These are phyloP conservation scores for Colletotrichum tofieldiae DNA, from an alignment of 2,329 filamentous ascomycete genomes.

Conservation along the genomic window DNA sequence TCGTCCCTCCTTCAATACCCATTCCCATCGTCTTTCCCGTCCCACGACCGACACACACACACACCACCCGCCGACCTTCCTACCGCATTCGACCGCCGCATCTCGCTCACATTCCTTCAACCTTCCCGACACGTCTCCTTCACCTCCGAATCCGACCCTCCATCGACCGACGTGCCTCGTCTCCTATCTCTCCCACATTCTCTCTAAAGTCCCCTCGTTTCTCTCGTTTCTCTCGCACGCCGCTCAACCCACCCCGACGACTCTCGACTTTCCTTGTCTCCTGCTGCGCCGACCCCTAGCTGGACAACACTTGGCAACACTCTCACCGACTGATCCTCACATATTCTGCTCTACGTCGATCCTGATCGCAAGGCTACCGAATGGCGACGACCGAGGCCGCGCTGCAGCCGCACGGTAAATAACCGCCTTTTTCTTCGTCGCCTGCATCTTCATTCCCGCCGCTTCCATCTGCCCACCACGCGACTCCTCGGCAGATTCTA, in stretches of 20 bases:
- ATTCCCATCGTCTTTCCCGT: conserved; percentile 2
- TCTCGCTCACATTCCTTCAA: conserved; percentile 18
- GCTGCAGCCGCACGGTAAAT: conserved; percentile 45
- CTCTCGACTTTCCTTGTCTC: neutral
- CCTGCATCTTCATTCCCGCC: neutral
- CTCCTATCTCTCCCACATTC: neutral
- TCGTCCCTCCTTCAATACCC: conserved; percentile 13
- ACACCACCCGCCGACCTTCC: neutral
- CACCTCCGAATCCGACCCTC: conserved; percentile 14
- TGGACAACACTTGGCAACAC: neutral
- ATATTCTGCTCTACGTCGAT: neutral
- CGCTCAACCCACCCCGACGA: neutral
- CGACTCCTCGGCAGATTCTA: conserved; percentile 10
- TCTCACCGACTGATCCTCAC: neutral
- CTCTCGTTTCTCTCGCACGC: neutral
- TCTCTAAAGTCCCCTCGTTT: conserved; percentile 7
- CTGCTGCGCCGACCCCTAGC: conserved; percentile 1
- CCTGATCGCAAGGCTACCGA: conserved; percentile 28
- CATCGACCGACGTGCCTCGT: conserved; percentile 10
- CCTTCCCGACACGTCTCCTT: neutral
- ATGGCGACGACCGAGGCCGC: conserved; percentile 46
- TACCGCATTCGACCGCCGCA: conserved; percentile 8
- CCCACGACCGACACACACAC: neutral
- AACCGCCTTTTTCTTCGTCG: neutral
- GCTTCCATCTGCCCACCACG: neutral